Evolutionary conservation across 1,139 yeast genomes (phyloP).

Genomic region (Nakaseomyces bracarensis): DNA sequence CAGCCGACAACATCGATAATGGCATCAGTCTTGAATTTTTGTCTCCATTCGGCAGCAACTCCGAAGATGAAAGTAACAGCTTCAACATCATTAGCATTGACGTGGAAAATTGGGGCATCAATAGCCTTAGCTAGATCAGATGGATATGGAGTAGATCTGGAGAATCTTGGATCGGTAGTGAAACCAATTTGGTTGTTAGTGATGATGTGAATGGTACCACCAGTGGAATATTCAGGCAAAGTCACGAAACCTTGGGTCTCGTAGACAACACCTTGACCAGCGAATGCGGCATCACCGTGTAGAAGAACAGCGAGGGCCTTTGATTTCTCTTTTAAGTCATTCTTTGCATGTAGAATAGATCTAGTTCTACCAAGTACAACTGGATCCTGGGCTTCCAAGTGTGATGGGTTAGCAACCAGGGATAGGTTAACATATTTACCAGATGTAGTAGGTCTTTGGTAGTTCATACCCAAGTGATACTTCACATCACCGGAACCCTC

Average conservation of each 20-base stretch:
- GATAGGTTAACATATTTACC: conserved; percentile 95
- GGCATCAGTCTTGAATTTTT: conserved; percentile 91
- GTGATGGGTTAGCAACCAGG: conserved; percentile 97
- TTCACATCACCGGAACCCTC: conserved; percentile 99
- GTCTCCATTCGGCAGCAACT: conserved; percentile 98
- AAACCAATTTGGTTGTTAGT: conserved; percentile 98
- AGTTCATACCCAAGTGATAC: conserved; percentile 98
- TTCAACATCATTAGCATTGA: conserved; percentile 96
- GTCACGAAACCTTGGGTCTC: conserved; percentile 94
- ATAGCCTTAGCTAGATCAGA: conserved; percentile 94
- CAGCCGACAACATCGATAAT: conserved; percentile 96
- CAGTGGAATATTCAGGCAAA: conserved; percentile 92
- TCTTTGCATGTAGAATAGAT: conserved; percentile 88
- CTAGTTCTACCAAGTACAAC: conserved; percentile 97
- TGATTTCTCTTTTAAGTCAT: conserved; percentile 70
- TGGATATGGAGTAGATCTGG: conserved; percentile 97
- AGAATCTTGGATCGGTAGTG: conserved; percentile 96
- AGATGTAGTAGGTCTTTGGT: conserved; percentile 96
- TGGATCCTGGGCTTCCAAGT: conserved; percentile 97
- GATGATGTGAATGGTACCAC: conserved; percentile 95
- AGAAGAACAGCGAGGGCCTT: conserved; percentile 88
- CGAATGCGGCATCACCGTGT: conserved; percentile 99
- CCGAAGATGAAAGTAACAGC: conserved; percentile 85
- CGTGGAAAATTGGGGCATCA: conserved; percentile 98
- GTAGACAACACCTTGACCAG: conserved; percentile 98